Evolutionary conservation across 2,329 filamentous ascomycete genomes (phyloP).

Genomic region (Lachnellula subtilissima): DNA sequence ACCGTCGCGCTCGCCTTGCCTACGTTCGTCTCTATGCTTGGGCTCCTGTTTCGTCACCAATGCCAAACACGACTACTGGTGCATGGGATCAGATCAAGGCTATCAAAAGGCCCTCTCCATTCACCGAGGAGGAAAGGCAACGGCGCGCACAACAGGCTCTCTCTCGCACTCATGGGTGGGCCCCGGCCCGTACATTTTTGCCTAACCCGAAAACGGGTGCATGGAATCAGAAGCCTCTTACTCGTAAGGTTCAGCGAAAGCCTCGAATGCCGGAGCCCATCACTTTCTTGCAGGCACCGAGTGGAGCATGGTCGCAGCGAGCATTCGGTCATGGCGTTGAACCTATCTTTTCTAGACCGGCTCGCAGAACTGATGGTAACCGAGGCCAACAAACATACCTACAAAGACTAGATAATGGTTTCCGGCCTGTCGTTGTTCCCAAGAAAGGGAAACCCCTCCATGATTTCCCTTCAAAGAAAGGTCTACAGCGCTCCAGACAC

Average conservation of each 20-base stretch:
- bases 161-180: conserved; percentile 13
- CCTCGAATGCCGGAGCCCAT: conserved; percentile 26
- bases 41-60: background rate
- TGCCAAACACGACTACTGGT: background rate
- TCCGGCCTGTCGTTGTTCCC: conserved; percentile 24
- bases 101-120: background rate
- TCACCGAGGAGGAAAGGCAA: conserved; percentile 8
- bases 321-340: conserved; percentile 30
- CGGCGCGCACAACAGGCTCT: background rate
- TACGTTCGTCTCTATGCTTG: background rate
- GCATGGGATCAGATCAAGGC: conserved; percentile 6
- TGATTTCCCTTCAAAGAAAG: conserved; percentile 15
- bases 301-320: conserved; percentile 28
- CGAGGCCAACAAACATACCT: conserved; percentile 16
- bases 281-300: conserved; percentile 27
- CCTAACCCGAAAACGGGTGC: conserved; percentile 26
- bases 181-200: conserved; percentile 10
- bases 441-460: conserved; percentile 13
- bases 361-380: conserved; percentile 21
- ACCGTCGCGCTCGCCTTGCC: background rate
- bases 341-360: conserved; percentile 26
- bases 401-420: conserved; percentile 17
- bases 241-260: background rate
- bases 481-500: conserved; percentile 2
- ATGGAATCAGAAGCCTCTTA: conserved; percentile 17